phyloP scores from a whole-genome alignment of 768 basidiomycete genomes.

The Suillus alpinus region DNA sequence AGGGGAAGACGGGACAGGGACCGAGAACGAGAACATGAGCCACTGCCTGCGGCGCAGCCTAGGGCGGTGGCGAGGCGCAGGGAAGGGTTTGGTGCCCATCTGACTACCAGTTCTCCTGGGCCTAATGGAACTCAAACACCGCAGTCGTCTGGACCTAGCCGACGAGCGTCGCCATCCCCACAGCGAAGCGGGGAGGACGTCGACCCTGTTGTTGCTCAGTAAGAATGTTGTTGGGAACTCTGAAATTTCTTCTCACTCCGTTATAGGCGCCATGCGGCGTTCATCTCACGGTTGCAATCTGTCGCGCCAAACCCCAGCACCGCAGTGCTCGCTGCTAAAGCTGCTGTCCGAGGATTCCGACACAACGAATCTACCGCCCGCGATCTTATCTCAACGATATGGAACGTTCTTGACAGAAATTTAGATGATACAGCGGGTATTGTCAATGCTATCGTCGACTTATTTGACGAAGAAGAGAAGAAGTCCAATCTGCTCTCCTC shows the following conservation, averaged over 20 bases:
- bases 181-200: slow-evolving; percentile 33
- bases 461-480: slow-evolving; percentile 85
- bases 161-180: slow-evolving; percentile 32
- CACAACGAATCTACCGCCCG: slow-evolving; percentile 73
- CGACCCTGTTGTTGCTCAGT: slow-evolving; percentile 59
- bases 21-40: slow-evolving; percentile 47
- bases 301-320: slow-evolving; percentile 55
- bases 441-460: slow-evolving; percentile 69
- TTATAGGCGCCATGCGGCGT: slow-evolving; percentile 61
- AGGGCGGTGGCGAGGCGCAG: slow-evolving; percentile 45
- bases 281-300: slow-evolving; percentile 60
- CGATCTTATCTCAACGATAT: slow-evolving; percentile 88
- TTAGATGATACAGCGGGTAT: slow-evolving; percentile 75
- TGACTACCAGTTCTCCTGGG: slow-evolving; percentile 43
- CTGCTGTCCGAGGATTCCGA: slow-evolving; percentile 77
- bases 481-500: slow-evolving; percentile 68
- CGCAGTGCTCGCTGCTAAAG: slow-evolving; percentile 62
- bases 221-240: slow-evolving; percentile 20
- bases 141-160: slow-evolving; percentile 19
- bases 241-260: background rate
- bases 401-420: slow-evolving; percentile 66
- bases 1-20: slow-evolving; percentile 44
- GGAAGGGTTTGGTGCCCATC: slow-evolving; percentile 58
- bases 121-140: slow-evolving; percentile 10
- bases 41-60: slow-evolving; percentile 34